Conservation (phyloP, 2,329 filamentous ascomycete genomes). For the Penicillium thymicola region DNA sequence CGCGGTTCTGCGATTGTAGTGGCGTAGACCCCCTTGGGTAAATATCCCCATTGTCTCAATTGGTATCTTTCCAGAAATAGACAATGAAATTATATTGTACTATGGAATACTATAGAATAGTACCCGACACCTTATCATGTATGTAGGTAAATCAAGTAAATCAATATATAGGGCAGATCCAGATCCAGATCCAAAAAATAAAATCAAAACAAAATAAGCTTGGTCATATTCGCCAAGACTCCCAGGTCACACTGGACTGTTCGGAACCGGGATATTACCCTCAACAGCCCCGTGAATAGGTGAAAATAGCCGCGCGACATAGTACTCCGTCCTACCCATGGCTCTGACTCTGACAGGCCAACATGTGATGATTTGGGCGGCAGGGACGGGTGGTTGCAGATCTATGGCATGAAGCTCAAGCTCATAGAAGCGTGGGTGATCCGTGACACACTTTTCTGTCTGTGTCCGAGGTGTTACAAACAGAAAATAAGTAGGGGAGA, state of each 20-base stretch:
- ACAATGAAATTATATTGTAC: background rate
- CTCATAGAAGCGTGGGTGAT: conserved; percentile 9
- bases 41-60: background rate
- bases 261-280: background rate
- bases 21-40: background rate
- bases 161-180: background rate
- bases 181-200: background rate
- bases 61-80: background rate
- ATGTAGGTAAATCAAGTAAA: background rate
- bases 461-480: conserved; percentile 15
- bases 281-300: background rate
- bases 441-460: conserved; percentile 7
- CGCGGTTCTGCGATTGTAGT: background rate
- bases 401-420: conserved; percentile 13
- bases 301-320: conserved; percentile 8
- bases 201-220: background rate
- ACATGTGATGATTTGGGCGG: conserved; percentile 15
- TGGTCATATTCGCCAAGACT: conserved; percentile 3
- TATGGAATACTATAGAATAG: background rate
- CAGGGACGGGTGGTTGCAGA: conserved; percentile 15
- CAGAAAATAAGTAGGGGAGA: conserved; percentile 1
- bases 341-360: background rate
- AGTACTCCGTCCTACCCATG: background rate
- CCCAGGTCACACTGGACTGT: conserved; percentile 4
- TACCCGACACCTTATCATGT: background rate